Base-by-base conservation (phyloP, 1,284 basidiomycete genomes). In the Singerocomus rubriflavus region DNA sequence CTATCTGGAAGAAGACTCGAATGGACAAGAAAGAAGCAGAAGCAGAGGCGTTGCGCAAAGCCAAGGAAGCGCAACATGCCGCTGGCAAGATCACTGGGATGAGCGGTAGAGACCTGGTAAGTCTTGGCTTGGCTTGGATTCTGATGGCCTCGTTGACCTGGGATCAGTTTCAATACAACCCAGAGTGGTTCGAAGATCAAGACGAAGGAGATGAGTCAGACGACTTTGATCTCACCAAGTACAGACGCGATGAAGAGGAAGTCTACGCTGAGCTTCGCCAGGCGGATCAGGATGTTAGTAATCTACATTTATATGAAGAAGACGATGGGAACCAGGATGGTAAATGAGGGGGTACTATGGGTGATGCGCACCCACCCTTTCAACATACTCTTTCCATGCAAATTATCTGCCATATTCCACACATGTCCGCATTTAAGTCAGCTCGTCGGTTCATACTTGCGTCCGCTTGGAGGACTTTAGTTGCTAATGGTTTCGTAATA, bases 61-160 rank as follows among this genome's bases (percentile, higher is more conserved):
- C 93, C 42, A 99, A 99, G 75, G 87, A 89, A 46, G 68, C 82
- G 4, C 88, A 93, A 60, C 81, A 81, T 57, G 84, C 89, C 4
- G 93, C 93, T 5, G 96, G 96, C 59, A 98, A 98, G 82, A 85
- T 78, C 69, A 81, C 77, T 33, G 97, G 96, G 47, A 92, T 99
- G 90, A 93, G 90, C 54, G 96, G 96, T 48, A 82, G 93, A 71
- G 97, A 99, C 73, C 76, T 99, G 70, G 92, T 93, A 60, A 64
- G 81, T 74, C 30, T 31, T 44, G 35, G 34, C 30, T 31, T 44
- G 35, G 34, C 21, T 21, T 21, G 21, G 21, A 35, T 48, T 27
- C 34, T 16, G 32, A 51, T 27, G 30, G 35, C 40, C 25, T 40
- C 21, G 48, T 33, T 59, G 33, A 56, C 51, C 48, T 41, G 52